Evolutionary conservation across 116 monocot species (phyloP), one percentile per base, ranked within the genome.

Genomic region (Papilionanthe hybrid): DNA sequence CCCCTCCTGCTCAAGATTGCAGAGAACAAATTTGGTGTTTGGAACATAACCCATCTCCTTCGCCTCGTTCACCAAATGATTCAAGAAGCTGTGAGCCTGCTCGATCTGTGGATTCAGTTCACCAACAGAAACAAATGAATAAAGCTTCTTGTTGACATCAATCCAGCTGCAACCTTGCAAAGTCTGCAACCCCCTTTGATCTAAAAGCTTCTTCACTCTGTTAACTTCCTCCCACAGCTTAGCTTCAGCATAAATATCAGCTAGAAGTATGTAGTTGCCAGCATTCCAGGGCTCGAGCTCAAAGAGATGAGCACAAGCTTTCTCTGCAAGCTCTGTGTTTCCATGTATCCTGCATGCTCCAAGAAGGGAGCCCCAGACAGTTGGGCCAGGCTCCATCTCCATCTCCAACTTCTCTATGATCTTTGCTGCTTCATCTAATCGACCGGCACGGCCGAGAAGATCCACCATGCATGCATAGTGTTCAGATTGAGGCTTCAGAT

Each of bases 381-480:
- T 89, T 18, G 87, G 89, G n/a, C 87, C 92, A 9, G 93, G 93
- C 49, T 90, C 89, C 28, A 92, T 87, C 22, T 79, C 68, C 99
- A 99, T 99, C 5, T 74, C 85, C 99, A 99, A 95, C 5, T 75
- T 84, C 77, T 86, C 82, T 79, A 99, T 82, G 5, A 99, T 66
- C 48, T 86, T 85, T 1, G 78, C 84, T 13, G 95, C 99, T 86
- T 93, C 93, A 55, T 95, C 89, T 63, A 93, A 82, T 27, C 63
- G 67, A 4, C 93, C 95, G 30, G 93, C 95, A 71, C 99, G 99
- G 25, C 95, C 95, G 0, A 95, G 89, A 28, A 99, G 87, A 78
- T 99, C 95, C 11, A 99, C 95, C 89, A 99, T 80, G 81, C 91
- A 95, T 9, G 95, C 91, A 82, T 92, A 92, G 82, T 99, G 99